phyloP scores from a whole-genome alignment of 306 rosid species.

The Acacia melanoxylon region DNA sequence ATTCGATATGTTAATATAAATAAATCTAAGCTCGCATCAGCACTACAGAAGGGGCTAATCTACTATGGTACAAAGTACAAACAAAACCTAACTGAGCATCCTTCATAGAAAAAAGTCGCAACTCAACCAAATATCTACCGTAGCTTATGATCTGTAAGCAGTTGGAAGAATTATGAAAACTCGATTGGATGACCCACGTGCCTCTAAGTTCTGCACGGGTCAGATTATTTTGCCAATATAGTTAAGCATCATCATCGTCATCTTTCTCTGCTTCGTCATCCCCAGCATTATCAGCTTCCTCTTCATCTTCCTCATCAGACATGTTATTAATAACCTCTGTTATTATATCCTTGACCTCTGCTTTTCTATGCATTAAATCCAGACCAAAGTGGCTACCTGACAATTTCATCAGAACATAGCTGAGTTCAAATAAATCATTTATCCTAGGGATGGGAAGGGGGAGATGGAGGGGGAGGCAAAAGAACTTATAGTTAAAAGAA shows the following conservation, averaged over 20 bases:
- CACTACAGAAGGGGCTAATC: conserved; percentile 52
- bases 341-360: conserved; percentile 92
- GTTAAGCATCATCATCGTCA: conserved; percentile 47
- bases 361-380: conserved; percentile 98
- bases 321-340: conserved; percentile 96
- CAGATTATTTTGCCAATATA: conserved; percentile 31
- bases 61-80: conserved; percentile 87
- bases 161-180: conserved; percentile 40
- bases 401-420: conserved; percentile 27
- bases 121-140: conserved; percentile 51
- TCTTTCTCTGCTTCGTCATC: conserved; percentile 57
- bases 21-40: conserved; percentile 44
- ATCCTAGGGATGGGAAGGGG: neutral
- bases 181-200: conserved; percentile 31
- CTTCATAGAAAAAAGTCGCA: conserved; percentile 36
- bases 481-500: conserved; percentile 1
- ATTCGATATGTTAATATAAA: conserved; percentile 25
- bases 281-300: conserved; percentile 61
- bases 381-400: conserved; percentile 83
- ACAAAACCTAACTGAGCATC: conserved; percentile 53
- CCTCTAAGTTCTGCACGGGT: conserved; percentile 40
- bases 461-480: neutral
- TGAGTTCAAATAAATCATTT: conserved; percentile 4
- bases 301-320: conserved; percentile 91
- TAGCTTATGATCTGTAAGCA: conserved; percentile 38